Base-by-base conservation (phyloP, 2,329 filamentous ascomycete genomes). In the Hawksworthiomyces lignivorus region DNA sequence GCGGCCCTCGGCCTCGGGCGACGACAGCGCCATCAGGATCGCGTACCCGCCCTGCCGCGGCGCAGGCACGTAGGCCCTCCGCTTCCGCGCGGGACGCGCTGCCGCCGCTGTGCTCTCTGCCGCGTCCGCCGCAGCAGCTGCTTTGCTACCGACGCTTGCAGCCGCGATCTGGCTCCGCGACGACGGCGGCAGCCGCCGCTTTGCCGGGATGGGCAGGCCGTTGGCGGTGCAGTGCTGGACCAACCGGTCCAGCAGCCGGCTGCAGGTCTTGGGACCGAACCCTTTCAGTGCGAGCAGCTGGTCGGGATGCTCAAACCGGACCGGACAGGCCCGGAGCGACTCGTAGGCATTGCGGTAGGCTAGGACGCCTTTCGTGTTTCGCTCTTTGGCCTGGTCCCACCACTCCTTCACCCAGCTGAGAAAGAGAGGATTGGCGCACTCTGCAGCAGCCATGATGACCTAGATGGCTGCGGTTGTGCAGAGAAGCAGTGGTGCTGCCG, bases 331-430 rank as follows among this genome's bases (percentile, higher is more conserved):
- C 60, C 81, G 85, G 59, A 92, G 75, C 3, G 85, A 84, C 44
- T 86, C 73, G 54, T 87, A 87, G 1, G 86, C 86, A 52, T 82
- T 78, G 49, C 77, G 83, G 59, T 88, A 90, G 0, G 76, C 80
- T n/a, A 72, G 76, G 19, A 79, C 63, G 18, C 82, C 82, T 56
- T 86, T 87, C 15, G 77, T 75, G 55, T 82, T 86, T 34, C 73
- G 74, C 51, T 86, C 77, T 36, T 73, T 70, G 11, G 83, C 84
- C 30, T 73, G 58, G 33, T 88, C 82, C 37, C 83, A 72, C 82
- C 82, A 87, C 65, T 88, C 83, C 54, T 84, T 81, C 38, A 89
- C 77, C 79, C 83, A 89, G 49, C 65, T 64, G 10, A 89, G 69
- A 8, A 87, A 70, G 30, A 86, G 68, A 5, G 84, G 80, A 52